phyloP scores from a whole-genome alignment of 169 alveolate species.

The Plasmodium gaboni region DNA sequence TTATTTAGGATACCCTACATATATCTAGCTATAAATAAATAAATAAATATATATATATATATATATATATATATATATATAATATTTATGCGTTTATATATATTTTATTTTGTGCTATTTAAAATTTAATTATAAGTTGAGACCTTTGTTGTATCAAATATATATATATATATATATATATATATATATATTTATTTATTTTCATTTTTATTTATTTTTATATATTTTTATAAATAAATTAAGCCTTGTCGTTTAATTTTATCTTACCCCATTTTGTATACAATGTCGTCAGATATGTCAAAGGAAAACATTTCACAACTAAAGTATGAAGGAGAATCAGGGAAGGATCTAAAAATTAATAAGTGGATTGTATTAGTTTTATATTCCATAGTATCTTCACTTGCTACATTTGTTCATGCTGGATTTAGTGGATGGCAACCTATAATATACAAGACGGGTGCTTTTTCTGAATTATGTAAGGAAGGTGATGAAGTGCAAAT shows the following conservation, averaged over 20 bases:
- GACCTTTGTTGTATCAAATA: too few species aligned
- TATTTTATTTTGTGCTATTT: too few species aligned
- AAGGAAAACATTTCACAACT: conserved; percentile 24
- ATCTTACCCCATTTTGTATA: too few species aligned
- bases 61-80: too few species aligned
- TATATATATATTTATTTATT: not conserved
- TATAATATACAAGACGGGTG: conserved; percentile 64
- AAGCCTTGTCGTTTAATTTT: too few species aligned
- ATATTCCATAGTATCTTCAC: conserved; percentile 34
- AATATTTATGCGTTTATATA: too few species aligned
- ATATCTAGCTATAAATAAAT: too few species aligned
- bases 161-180: not conserved
- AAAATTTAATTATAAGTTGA: too few species aligned
- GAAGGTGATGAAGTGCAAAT: conserved; percentile 15
- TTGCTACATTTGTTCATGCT: conserved; percentile 48
- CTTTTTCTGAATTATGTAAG: conserved; percentile 51
- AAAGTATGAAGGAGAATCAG: not conserved
- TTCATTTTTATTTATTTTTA: too few species aligned
- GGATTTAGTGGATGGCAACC: conserved; percentile 77
- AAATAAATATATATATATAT: too few species aligned
- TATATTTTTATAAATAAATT: not conserved
- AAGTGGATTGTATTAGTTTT: conserved; percentile 32
- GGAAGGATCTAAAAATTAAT: conserved; percentile 12
- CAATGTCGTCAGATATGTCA: not conserved
- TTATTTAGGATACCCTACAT: too few species aligned